Evolutionary conservation across 768 basidiomycete species (phyloP), one percentile per base, ranked within the genome.

Genomic region (Candolleomyces aberdarensis): DNA sequence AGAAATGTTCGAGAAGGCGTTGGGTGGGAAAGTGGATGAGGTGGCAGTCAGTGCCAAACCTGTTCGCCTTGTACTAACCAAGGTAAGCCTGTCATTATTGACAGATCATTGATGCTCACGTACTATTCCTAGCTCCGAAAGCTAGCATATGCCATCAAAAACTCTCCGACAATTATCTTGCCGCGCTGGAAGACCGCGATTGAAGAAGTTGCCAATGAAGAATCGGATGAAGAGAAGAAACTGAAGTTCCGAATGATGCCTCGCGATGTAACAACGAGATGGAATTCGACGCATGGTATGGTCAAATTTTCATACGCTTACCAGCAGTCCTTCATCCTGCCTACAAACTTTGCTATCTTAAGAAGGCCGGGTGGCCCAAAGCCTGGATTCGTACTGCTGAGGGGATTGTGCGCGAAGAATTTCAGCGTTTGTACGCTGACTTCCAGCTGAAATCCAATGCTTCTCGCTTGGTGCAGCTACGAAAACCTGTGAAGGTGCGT

Each of bases 201-300:
- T 1, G 39, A 57, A 26, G 62, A 63, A 15, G 39, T 54, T 6
- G 61, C 58, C 0, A 41, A 67, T 3, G 13, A 48, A 3, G 22
- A 61, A 14, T 3, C 19, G 9, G 31, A 7, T 22, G 14, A 11
- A 19, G 31, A 54, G 52, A 40, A 22, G 46, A 54, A 54, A 20
- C 3, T 31, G 1, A 39, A 41, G 0, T 9, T 8, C 3, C 41
- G 66, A 1, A 64, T 69, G 9, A 70, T 77, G 36, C 75, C 75
- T 17, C 64, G 71, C 0, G 74, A 80, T 60, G 73, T 77, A 0
- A 39, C 58, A 13, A 76, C 75, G 1, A 58, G 71, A 0, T 78
- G 76, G 78, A 77, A 78, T 47, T 78, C 72, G 9, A 74, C 70
- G 0, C 75, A 66, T 48, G 62, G 74, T 40, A 78, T 79, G 76